Conservation (phyloP, 805 yeast genomes). For the Wickerhamomyces bisporus region DNA sequence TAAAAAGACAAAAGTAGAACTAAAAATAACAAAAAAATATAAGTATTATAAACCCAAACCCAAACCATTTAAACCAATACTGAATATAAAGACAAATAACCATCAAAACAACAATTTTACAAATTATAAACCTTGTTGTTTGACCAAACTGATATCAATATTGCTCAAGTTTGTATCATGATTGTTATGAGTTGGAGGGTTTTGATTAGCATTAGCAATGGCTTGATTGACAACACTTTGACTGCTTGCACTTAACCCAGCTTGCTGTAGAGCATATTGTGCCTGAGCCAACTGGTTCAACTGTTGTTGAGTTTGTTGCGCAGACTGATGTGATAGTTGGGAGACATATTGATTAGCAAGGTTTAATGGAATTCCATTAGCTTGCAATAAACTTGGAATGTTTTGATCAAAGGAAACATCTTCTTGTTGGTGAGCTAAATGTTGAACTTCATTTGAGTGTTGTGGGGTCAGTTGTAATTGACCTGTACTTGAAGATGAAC, state of each 20-base stretch:
- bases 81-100: not conserved
- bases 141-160: conserved; percentile 23
- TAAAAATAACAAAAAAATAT: too few relatives aligned
- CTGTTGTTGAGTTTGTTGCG: conserved; percentile 3
- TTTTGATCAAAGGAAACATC: conserved; percentile 22
- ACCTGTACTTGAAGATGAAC: conserved; percentile 3
- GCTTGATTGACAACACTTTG: conserved; percentile 21
- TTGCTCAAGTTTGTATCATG: conserved; percentile 19
- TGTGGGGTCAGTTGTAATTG: conserved; percentile 9
- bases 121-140: conserved; percentile 17
- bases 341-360: conserved; percentile 2
- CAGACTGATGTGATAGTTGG: conserved; percentile 4
- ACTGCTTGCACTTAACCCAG: conserved; percentile 8
- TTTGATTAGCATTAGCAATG: conserved; percentile 22
- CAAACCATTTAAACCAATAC: not conserved
- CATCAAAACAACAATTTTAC: not conserved
- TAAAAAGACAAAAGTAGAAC: too few relatives aligned
- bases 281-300: not conserved
- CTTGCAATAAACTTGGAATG: conserved; percentile 23
- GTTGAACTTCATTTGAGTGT: conserved; percentile 7
- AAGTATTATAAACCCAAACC: too few relatives aligned
- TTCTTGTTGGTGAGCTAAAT: conserved; percentile 5
- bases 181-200: conserved; percentile 15
- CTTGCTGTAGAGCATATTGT: conserved; percentile 2
- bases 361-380: conserved; percentile 1